Evolutionary conservation across 164 flowering plant genomes (phyloP).

Genomic region (Hamamelis virginiana): DNA sequence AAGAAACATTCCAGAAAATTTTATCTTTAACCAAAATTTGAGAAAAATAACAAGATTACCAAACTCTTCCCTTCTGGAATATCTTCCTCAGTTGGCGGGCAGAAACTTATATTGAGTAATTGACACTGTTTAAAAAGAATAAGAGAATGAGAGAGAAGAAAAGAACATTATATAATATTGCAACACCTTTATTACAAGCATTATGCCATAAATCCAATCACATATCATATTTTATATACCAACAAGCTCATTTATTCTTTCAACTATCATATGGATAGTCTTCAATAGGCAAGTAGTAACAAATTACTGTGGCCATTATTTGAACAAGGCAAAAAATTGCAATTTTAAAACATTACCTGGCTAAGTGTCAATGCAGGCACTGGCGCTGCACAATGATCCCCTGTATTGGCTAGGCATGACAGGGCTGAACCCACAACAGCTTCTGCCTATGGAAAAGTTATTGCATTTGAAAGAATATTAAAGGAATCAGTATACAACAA

Average conservation of each 20-base stretch:
- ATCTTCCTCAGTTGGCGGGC: constrained; percentile 73
- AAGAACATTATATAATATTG: no score
- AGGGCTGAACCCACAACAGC: constrained; percentile 56
- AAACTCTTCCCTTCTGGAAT: constrained; percentile 63
- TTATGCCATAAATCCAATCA: no score
- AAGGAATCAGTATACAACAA: not conserved
- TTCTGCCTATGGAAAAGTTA: constrained; percentile 49
- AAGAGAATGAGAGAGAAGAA: not conserved
- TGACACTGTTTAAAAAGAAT: constrained; percentile 54
- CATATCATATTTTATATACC: no score
- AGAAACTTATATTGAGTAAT: constrained; percentile 80
- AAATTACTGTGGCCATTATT: no score
- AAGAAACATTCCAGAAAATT: not conserved
- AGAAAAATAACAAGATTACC: constrained; percentile 35
- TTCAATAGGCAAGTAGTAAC: no score
- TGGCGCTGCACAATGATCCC: constrained; percentile 34
- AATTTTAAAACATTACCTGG: constrained; percentile 46
- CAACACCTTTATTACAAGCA: no score
- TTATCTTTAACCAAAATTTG: not conserved
- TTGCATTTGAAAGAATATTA: not conserved
- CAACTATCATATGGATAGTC: no score
- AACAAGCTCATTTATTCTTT: no score
- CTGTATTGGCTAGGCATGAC: constrained; percentile 49
- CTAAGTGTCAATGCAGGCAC: constrained; percentile 32
- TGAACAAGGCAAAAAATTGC: no score